Base-by-base conservation (phyloP, 164 flowering plant genomes). In the Brasenia schreberi region DNA sequence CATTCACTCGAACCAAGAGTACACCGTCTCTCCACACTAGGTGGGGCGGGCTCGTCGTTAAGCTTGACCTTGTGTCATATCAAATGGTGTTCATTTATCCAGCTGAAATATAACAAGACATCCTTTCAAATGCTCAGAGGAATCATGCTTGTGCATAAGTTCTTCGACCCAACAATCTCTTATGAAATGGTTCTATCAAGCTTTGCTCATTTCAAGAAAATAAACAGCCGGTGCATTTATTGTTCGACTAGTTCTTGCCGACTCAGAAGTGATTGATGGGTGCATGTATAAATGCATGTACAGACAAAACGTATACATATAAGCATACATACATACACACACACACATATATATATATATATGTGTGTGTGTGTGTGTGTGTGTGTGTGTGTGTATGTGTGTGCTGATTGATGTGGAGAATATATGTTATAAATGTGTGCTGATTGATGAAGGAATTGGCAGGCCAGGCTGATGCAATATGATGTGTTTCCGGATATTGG, bases 381-480 rank as follows among this genome's bases (percentile, higher is more conserved):
- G 7, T 60, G n/a, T 5, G 7, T 60, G 2, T 60, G 4, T 61
- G 63, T 18, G 27, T 61, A 12, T 61, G 63, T 61, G 63, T 18
- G 2, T 61, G 5, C 19, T 61, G 42, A 67, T 42, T 67, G 18
- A 67, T 39, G 65, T 67, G 19, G 2, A 59, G 19, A 39, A 33
- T 33, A 33, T 3, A 33, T 33, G 39, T 1, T 33, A 49, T 9
- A 49, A 14, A 9, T 49, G 56, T 7, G 10, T 49, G 10, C 16
- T 9, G 16, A 49, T 14, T 6, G 56, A 49, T 14, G 56, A 4
- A 49, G 56, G 56, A 49, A 53, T 62, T 76, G 77, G 71, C 92
- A 87, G 94, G 89, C 87, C 19, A 83, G 88, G 78, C 67, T 89
- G 71, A 83, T 84, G 42, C 84, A 87, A 58, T 84, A 87, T 1